phyloP scores from a whole-genome alignment of 164 flowering plant genomes.

The Protea cynaroides region DNA sequence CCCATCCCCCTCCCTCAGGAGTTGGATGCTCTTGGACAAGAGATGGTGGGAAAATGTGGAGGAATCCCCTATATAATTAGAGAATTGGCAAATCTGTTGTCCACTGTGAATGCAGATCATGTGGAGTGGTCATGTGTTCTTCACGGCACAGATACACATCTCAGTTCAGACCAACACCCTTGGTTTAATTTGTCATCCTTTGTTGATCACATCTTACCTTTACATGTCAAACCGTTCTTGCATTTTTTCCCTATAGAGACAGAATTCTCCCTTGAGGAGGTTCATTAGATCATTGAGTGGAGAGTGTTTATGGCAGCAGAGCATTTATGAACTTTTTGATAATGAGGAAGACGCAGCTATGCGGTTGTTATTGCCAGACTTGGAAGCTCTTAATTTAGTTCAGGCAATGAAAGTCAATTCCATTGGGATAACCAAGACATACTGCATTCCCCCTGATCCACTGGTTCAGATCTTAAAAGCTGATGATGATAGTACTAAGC shows the following conservation, averaged over 20 bases:
- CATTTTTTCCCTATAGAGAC: conserved; percentile 25
- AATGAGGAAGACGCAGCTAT: too few relatives aligned
- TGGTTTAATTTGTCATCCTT: conserved; percentile 24
- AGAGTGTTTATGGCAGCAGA: conserved; percentile 19
- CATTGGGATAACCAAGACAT: conserved; percentile 11
- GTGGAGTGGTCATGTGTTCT: conserved; percentile 24
- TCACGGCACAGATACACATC: conserved; percentile 9
- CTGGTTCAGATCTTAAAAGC: conserved; percentile 8
- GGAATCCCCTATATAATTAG: conserved; percentile 22
- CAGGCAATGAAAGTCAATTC: conserved; percentile 13
- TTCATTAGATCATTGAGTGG: conserved; percentile 27
- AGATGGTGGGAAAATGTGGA: conserved; percentile 15
- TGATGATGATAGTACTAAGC: background rate
- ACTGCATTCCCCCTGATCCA: conserved; percentile 10
- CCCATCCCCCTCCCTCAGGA: conserved; percentile 2
- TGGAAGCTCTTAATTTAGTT: conserved; percentile 25
- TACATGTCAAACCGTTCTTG: conserved; percentile 22
- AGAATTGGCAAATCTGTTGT: conserved; percentile 32
- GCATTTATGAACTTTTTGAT: conserved; percentile 2
- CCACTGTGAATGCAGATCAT: conserved; percentile 6
- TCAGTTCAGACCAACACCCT: background rate
- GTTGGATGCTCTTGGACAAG: conserved; percentile 6
- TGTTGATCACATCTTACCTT: conserved; percentile 11
- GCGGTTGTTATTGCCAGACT: conserved; percentile 19
- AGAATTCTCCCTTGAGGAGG: conserved; percentile 17